A percentile compares a stretch with the other conserved stretches of the same genome.
phyloP scores from a whole-genome alignment of 208 protist species.

The Wallacemonas sp. region DNA sequence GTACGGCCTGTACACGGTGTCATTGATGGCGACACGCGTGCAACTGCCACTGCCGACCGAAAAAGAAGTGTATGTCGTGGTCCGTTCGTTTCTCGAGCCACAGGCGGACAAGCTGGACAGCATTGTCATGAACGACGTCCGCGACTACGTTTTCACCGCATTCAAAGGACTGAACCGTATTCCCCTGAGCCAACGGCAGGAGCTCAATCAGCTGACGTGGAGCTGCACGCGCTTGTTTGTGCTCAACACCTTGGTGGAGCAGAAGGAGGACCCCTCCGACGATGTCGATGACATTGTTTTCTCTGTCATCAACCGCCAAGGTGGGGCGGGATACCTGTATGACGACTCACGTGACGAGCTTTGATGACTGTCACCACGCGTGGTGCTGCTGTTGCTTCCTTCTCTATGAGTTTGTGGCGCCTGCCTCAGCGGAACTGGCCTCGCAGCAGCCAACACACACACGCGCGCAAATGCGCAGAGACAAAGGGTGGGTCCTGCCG shows the following conservation, averaged over 20 bases:
- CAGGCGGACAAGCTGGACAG: constrained; percentile 13
- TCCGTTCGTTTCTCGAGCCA: constrained; percentile 17
- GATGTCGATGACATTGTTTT: constrained; percentile 4
- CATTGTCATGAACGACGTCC: constrained; percentile 26
- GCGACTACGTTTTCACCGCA: constrained; percentile 15
- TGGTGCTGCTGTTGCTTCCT: too few relatives aligned
- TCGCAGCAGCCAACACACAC: too few relatives aligned
- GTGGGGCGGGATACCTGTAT: neutral
- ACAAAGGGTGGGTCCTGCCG: too few relatives aligned
- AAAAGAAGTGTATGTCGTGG: constrained; percentile 22
- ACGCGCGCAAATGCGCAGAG: too few relatives aligned
- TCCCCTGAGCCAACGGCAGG: neutral
- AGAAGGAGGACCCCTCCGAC: constrained; percentile 6
- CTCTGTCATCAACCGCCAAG: constrained; percentile 1
- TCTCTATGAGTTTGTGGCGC: neutral
- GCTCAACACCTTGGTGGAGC: constrained; percentile 12
- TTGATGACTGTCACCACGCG: too few relatives aligned
- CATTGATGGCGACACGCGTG: constrained; percentile 22
- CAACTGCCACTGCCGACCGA: constrained; percentile 16
- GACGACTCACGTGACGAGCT: neutral
- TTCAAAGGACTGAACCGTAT: constrained; percentile 4
- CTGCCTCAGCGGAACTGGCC: too few relatives aligned
- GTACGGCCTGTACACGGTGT: constrained; percentile 11
- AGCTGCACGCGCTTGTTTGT: constrained; percentile 26
- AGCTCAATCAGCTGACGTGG: constrained; percentile 34